Evolutionary conservation across 331 rosid genomes (phyloP).

Genomic region (Rosa hybrid): DNA sequence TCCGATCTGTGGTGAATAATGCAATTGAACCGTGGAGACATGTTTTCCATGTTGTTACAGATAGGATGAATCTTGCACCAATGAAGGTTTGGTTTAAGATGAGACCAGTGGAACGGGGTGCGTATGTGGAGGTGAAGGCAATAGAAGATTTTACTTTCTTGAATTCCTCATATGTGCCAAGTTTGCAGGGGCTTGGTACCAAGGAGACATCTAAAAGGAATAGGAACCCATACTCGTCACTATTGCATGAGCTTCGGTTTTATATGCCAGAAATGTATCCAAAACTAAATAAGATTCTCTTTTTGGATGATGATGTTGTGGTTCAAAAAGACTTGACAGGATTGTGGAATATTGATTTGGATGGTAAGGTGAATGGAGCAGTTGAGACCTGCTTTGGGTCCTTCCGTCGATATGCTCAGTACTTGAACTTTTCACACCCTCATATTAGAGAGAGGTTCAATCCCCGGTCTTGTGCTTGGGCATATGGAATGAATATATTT

Average conservation of each 20-base stretch:
- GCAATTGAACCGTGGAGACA: slow-evolving; percentile 94
- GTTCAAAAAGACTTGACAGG: slow-evolving; percentile 92
- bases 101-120: slow-evolving; percentile 87
- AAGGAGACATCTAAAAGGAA: slow-evolving; percentile 53
- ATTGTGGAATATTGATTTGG: slow-evolving; percentile 90
- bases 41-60: slow-evolving; percentile 87
- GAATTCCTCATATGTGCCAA: slow-evolving; percentile 82
- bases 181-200: slow-evolving; percentile 47
- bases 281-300: slow-evolving; percentile 69
- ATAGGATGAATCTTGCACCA: slow-evolving; percentile 95
- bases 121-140: slow-evolving; percentile 82
- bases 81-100: slow-evolving; percentile 99
- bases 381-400: slow-evolving; percentile 97
- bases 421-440: slow-evolving; percentile 84
- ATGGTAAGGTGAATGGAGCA: slow-evolving; percentile 94
- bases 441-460: slow-evolving; percentile 74
- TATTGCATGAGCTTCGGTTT: slow-evolving; percentile 84
- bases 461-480: slow-evolving; percentile 93
- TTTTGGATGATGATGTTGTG: slow-evolving; percentile 91
- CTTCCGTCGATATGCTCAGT: slow-evolving; percentile 80
- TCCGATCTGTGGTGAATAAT: slow-evolving; percentile 87
- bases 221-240: slow-evolving; percentile 54
- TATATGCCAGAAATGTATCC: slow-evolving; percentile 97
- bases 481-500: slow-evolving; percentile 87
- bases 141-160: slow-evolving; percentile 77